These are phyloP conservation scores for Perkinsus marinus DNA, from an alignment of 169 alveolate species.

Conservation along the genomic window DNA sequence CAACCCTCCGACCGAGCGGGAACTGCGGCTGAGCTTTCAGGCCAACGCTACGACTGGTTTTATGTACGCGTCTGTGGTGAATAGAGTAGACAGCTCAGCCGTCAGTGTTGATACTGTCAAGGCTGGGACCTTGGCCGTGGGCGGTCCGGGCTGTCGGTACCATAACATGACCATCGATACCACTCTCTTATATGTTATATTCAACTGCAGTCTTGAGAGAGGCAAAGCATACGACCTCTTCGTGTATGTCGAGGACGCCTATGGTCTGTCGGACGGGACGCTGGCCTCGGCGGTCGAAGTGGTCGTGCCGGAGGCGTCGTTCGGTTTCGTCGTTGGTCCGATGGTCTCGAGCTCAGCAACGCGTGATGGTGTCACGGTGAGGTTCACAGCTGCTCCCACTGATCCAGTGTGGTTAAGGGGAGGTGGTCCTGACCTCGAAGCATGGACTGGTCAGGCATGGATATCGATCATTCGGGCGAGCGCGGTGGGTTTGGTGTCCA, in stretches of 20 bases:
- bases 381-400: background rate
- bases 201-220: background rate
- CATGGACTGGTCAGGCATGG: background rate
- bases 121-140: slow-evolving; percentile 2
- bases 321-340: background rate
- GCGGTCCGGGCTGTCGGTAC: background rate
- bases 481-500: background rate
- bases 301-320: background rate
- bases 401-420: background rate
- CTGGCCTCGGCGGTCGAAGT: background rate
- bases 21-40: background rate
- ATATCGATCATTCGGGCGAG: background rate
- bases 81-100: background rate
- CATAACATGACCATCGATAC: background rate
- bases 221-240: background rate
- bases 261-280: background rate
- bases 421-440: background rate
- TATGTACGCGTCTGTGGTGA: background rate
- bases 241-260: slow-evolving; percentile 1
- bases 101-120: background rate
- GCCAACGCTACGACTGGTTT: background rate
- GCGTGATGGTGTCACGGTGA: background rate
- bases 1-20: background rate
- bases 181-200: background rate
- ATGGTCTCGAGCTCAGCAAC: background rate